Base-by-base conservation (phyloP, 768 basidiomycete species). In the Ramaria sp. region DNA sequence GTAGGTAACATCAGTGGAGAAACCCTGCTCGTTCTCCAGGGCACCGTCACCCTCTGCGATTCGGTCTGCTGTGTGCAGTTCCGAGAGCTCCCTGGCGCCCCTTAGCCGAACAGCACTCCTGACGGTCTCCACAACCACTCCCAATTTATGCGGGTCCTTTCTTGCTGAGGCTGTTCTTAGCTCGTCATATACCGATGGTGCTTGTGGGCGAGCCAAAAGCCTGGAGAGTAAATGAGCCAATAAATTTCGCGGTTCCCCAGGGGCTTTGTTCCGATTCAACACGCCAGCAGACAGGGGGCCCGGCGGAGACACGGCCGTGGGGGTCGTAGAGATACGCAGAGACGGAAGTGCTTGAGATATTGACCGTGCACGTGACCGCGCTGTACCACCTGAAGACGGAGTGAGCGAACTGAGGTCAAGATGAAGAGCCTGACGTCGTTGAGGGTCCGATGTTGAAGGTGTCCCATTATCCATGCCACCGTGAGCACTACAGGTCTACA, bases 181-280 rank as follows among this genome's bases (percentile, higher is more conserved):
- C 6, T 66, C 63, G 39, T 80, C 77, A 55, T 78, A 76, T 34
- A 80, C 69, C 1, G 79, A 65, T 2, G 81, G 79, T 31, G 84
- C 81, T 59, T 73, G 72, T 4, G 69, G 70, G 55, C 88, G 75
- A 51, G 69, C 71, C 48, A 79, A 76, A n/a, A 91, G 73, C 62
- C 84, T 80, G 19, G 73, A 72, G 15, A 91, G 70, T 30, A 88
- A 71, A 65, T 85, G 81, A 0, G 78, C 75, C 3, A 90, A 72
- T 22, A 88, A 72, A 65, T 89, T 89, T 50, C 81, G 78, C 9
- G 83, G 80, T 66, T 88, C 88, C 53, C 78, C 76, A 34, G 72
- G 72, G 30, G 76, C 76, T 60, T 75, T 76, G 53, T 66, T 68
- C 67, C 71, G 15, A 62, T 51, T 15, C 15, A 34, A 33, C 13